Conservation (phyloP, 768 basidiomycete genomes). For the Lactarius sp. region DNA sequence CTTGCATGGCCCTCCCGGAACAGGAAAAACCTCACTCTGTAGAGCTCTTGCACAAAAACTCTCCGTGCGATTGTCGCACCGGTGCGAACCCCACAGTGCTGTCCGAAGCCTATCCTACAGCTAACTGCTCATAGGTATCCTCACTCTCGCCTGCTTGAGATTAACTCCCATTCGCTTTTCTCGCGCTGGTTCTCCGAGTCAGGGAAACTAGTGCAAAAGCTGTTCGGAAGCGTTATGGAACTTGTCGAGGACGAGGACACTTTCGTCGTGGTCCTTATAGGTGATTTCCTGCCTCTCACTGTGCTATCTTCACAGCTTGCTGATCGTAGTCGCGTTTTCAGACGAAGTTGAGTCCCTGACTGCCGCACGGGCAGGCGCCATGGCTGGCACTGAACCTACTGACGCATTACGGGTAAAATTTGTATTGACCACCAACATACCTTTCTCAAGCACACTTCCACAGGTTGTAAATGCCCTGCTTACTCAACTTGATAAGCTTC, state of each 20-base stretch:
- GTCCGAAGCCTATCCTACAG: not conserved
- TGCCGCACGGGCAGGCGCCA: constrained; percentile 88
- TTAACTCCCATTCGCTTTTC: constrained; percentile 97
- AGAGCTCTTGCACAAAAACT: constrained; percentile 94
- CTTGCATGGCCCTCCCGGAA: constrained; percentile 95
- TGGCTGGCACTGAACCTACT: constrained; percentile 93
- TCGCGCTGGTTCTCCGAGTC: constrained; percentile 99
- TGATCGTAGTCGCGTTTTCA: constrained; percentile 30
- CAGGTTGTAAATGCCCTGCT: constrained; percentile 97
- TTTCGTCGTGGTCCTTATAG: constrained; percentile 93
- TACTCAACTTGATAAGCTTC: constrained; percentile 94
- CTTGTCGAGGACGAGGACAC: constrained; percentile 87
- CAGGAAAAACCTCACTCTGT: constrained; percentile 94
- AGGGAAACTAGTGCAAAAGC: constrained; percentile 91
- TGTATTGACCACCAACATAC: not conserved
- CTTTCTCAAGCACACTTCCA: not conserved
- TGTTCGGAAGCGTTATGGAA: constrained; percentile 86
- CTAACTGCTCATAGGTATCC: constrained; percentile 55
- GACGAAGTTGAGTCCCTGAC: constrained; percentile 97
- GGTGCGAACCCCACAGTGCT: constrained; percentile 40
- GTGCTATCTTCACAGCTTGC: not conserved
- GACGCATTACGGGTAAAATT: constrained; percentile 79
- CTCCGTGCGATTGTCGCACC: constrained; percentile 80
- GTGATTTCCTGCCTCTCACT: constrained; percentile 35
- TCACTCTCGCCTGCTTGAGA: constrained; percentile 85